Evolutionary conservation across 805 yeast species (phyloP).

Genomic region (Wickerhamomyces bisporus): DNA sequence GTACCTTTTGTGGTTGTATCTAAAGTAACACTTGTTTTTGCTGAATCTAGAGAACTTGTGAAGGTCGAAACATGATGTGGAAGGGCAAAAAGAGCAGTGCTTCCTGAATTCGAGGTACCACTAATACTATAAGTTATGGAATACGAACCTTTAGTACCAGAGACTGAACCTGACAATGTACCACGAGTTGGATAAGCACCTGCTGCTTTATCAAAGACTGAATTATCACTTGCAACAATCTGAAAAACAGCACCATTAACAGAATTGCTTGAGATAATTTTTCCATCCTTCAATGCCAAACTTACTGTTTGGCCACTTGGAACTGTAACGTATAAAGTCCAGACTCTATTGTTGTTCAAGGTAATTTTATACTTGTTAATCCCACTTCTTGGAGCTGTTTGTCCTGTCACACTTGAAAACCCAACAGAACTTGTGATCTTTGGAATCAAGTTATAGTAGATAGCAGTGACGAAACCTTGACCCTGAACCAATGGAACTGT

Average conservation of each 20-base stretch:
- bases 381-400: slow-evolving; percentile 33
- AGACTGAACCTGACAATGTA: slow-evolving; percentile 36
- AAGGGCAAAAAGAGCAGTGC: slow-evolving; percentile 51
- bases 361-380: slow-evolving; percentile 49
- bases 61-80: slow-evolving; percentile 60
- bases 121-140: slow-evolving; percentile 36
- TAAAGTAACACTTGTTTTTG: slow-evolving; percentile 31
- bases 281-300: slow-evolving; percentile 26
- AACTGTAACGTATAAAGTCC: slow-evolving; percentile 62
- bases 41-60: slow-evolving; percentile 20
- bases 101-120: slow-evolving; percentile 43
- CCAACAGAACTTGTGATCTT: slow-evolving; percentile 61
- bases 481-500: slow-evolving; percentile 72
- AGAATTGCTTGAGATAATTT: slow-evolving; percentile 38
- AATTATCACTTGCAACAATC: slow-evolving; percentile 49
- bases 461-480: slow-evolving; percentile 71
- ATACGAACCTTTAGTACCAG: slow-evolving; percentile 35
- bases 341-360: slow-evolving; percentile 50
- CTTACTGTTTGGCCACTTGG: slow-evolving; percentile 34
- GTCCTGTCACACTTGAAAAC: slow-evolving; percentile 41
- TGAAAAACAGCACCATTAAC: slow-evolving; percentile 53
- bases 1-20: slow-evolving; percentile 47
- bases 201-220: slow-evolving; percentile 52
- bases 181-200: slow-evolving; percentile 55
- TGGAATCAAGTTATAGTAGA: slow-evolving; percentile 50